Conservation (phyloP, 2,329 filamentous ascomycete genomes). For the Aplosporella prunicola region DNA sequence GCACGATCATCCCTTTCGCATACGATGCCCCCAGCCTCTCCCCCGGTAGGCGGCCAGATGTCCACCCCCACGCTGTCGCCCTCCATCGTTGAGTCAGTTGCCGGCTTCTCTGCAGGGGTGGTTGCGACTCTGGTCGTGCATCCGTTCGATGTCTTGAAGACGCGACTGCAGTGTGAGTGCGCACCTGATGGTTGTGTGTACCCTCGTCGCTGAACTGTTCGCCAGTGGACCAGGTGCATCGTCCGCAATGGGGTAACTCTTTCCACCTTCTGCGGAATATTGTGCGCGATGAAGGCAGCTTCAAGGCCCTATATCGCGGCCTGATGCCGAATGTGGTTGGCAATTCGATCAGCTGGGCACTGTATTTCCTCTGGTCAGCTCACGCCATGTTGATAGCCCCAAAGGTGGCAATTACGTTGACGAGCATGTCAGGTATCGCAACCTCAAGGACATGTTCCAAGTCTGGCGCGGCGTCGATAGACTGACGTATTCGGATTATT, state of each 20-base stretch:
- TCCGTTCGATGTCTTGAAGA: constrained; percentile 93
- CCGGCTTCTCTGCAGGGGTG: constrained; percentile 81
- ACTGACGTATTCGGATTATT: constrained; percentile 63
- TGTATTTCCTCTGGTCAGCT: constrained; percentile 73
- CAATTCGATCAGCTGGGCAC: constrained; percentile 80
- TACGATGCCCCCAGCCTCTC: constrained; percentile 41
- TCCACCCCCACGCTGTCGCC: constrained; percentile 40
- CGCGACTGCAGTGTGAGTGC: constrained; percentile 74
- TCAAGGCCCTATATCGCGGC: constrained; percentile 75
- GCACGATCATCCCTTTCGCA: constrained; percentile 7
- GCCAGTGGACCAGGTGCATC: constrained; percentile 11
- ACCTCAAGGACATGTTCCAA: constrained; percentile 47
- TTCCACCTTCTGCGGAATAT: constrained; percentile 45
- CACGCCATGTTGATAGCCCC: background rate
- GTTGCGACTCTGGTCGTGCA: constrained; percentile 81
- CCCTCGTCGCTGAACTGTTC: constrained; percentile 3
- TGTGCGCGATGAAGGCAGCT: constrained; percentile 44
- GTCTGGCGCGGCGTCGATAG: constrained; percentile 29
- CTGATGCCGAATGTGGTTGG: constrained; percentile 84
- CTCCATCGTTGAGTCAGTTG: constrained; percentile 75
- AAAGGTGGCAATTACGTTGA: constrained; percentile 5
- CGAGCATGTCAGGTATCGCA: constrained; percentile 38
- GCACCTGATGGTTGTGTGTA: background rate
- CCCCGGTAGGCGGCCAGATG: constrained; percentile 36
- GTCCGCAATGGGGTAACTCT: constrained; percentile 38